Conservation (phyloP, 805 yeast genomes). For the Babjeviella inositovora region DNA sequence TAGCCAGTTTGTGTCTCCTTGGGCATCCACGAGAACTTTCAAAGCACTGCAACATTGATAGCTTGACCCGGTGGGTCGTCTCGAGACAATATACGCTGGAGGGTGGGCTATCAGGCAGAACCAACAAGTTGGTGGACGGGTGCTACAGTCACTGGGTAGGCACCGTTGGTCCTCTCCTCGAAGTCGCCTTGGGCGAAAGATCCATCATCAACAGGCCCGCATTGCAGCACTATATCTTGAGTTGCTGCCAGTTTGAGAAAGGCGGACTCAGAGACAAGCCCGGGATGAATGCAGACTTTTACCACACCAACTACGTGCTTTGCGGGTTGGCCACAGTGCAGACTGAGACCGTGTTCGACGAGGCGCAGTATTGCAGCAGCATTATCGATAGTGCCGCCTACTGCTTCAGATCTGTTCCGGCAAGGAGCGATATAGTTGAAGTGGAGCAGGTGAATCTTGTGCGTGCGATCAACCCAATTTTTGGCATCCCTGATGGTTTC, state of each 20-base stretch:
- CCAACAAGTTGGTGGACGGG: constrained; percentile 89
- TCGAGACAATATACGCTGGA: constrained; percentile 58
- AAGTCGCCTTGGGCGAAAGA: constrained; percentile 17
- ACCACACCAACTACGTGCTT: constrained; percentile 79
- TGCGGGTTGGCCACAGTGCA: constrained; percentile 58
- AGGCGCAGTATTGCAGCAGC: constrained; percentile 1
- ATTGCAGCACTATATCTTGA: constrained; percentile 47
- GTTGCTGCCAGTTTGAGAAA: constrained; percentile 53
- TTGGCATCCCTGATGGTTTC: constrained; percentile 32
- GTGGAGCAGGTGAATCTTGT: constrained; percentile 7
- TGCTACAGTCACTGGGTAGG: constrained; percentile 97
- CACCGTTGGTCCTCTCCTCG: constrained; percentile 50
- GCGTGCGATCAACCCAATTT: constrained; percentile 33
- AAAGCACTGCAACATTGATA: constrained; percentile 25
- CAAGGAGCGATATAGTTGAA: constrained; percentile 5
- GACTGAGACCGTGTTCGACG: constrained; percentile 15
- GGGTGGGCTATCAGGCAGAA: constrained; percentile 81
- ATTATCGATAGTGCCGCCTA: constrained; percentile 7
- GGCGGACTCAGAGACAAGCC: constrained; percentile 92
- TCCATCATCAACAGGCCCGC: constrained; percentile 33
- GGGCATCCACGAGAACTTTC: constrained; percentile 16
- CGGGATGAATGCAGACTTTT: constrained; percentile 62
- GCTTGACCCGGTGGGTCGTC: constrained; percentile 49
- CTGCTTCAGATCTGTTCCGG: constrained; percentile 9
- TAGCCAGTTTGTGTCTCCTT: constrained; percentile 40